Evolutionary conservation across 805 yeast species (phyloP), one percentile per base, ranked within the genome.

Genomic region (Maudiozyma turicensis): DNA sequence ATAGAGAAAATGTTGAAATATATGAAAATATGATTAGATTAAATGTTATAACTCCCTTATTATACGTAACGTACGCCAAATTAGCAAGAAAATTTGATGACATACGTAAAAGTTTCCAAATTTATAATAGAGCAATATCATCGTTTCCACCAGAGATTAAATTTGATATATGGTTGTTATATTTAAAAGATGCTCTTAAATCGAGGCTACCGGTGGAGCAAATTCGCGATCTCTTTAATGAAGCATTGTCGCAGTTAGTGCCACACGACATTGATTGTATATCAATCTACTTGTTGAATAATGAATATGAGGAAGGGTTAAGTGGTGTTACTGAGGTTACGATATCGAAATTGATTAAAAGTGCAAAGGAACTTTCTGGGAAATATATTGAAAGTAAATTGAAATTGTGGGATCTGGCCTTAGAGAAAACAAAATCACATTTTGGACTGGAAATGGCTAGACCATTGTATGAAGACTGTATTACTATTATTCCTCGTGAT

Each of bases 201-300:
- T 56, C 47, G 15, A 32, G 54, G 1, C 53, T 75, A 26, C 64
- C 71, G 1, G 49, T 68, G 2, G 88, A 83, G 54, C 66, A 83
- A 52, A 65, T 85, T 6, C 69, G 95, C 37, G 95, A 86, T 50
- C 58, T 84, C 13, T 89, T 86, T 66, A 95, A 87, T 44, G 78
- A 80, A 42, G 76, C 88, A 5, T 55, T 86, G 4, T 70, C 68
- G 5, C 69, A 62, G 1, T 72, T 86, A 53, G 84, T 86, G 0
- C 45, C 65, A 0, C 64, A 72, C 26, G 55, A 51, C 20, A 49
- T 65, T 7, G 59, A 62, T 45, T 69, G 75, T 43, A 75, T 75
- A 49, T 62, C 78, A 0, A 66, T 87, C 0, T 75, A 71, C 53
- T 49, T 80, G 1, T 56, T 77, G 37, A 86, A 84, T 59, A 77